A percentile compares a stretch with the other conserved stretches of the same genome.
Conservation (phyloP, 805 yeast species). For the Zygosaccharomyces pseudorouxii region DNA sequence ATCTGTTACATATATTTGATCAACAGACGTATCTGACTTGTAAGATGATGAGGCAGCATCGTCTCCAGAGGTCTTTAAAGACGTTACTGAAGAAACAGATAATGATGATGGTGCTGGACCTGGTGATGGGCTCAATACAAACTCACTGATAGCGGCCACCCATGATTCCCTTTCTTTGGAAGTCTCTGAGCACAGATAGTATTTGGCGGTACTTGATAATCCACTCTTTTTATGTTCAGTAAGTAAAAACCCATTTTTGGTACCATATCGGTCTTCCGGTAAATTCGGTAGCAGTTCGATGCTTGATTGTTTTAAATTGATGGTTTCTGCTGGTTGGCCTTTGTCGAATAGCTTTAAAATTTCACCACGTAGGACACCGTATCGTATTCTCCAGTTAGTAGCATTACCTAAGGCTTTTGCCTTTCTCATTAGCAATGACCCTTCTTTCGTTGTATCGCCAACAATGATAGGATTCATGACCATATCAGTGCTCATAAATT, state of each 20-base stretch:
- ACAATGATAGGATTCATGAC: constrained; percentile 54
- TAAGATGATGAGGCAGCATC: constrained; percentile 5
- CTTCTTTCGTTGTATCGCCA: constrained; percentile 55
- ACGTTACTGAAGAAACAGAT: constrained; percentile 8
- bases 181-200: constrained; percentile 73
- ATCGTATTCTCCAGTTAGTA: constrained; percentile 61
- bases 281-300: constrained; percentile 37
- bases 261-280: constrained; percentile 36
- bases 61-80: constrained; percentile 9
- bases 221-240: constrained; percentile 41
- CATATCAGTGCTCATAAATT: constrained; percentile 63
- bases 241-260: constrained; percentile 35
- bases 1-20: constrained; percentile 22
- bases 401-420: constrained; percentile 52
- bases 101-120: constrained; percentile 7
- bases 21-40: constrained; percentile 13
- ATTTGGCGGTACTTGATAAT: constrained; percentile 42
- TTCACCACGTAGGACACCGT: constrained; percentile 63
- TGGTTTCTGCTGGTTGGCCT: constrained; percentile 49
- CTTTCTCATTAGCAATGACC: constrained; percentile 57
- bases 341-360: constrained; percentile 51
- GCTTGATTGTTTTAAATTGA: constrained; percentile 33
- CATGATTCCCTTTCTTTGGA: constrained; percentile 71
- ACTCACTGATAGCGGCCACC: constrained; percentile 47
- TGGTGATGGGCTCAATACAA: constrained; percentile 18